Conservation (phyloP, 805 yeast genomes). For the Maudiozyma bulderi region DNA sequence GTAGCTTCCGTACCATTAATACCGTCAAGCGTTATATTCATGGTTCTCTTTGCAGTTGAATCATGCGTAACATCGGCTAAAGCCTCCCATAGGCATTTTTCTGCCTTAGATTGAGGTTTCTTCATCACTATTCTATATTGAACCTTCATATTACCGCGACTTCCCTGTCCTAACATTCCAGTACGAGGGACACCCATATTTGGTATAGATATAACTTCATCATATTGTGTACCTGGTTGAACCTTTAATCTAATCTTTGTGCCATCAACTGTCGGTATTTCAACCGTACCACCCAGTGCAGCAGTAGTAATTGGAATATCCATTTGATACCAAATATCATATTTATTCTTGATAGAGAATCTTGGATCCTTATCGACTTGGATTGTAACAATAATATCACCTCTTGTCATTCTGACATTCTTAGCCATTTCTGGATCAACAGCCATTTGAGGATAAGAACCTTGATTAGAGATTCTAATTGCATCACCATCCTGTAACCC, state of each 20-base stretch:
- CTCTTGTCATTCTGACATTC: conserved; percentile 59
- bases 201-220: conserved; percentile 64
- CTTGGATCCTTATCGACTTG: conserved; percentile 64
- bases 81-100: conserved; percentile 83
- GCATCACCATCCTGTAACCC: conserved; percentile 85
- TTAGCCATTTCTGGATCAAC: conserved; percentile 40
- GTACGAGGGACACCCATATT: conserved; percentile 75
- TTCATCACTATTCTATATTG: conserved; percentile 59
- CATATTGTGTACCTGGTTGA: conserved; percentile 75
- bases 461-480: conserved; percentile 75
- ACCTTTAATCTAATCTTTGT: conserved; percentile 65
- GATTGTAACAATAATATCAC: conserved; percentile 80
- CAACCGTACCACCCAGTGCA: conserved; percentile 83
- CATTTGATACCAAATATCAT: conserved; percentile 52
- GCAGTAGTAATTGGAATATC: conserved; percentile 91
- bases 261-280: conserved; percentile 87
- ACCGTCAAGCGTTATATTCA: background rate
- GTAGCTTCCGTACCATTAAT: background rate
- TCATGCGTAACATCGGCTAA: conserved; percentile 87
- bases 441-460: conserved; percentile 78
- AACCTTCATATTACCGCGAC: conserved; percentile 76
- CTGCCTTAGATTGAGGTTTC: conserved; percentile 73
- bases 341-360: conserved; percentile 55
- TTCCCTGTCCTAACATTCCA: conserved; percentile 13
- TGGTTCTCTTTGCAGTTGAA: conserved; percentile 58